A percentile compares a stretch with the other conserved stretches of the same genome.
phyloP scores from a whole-genome alignment of 371 early-diverging fungal genomes.

The Sanchytrium tribonematis region DNA sequence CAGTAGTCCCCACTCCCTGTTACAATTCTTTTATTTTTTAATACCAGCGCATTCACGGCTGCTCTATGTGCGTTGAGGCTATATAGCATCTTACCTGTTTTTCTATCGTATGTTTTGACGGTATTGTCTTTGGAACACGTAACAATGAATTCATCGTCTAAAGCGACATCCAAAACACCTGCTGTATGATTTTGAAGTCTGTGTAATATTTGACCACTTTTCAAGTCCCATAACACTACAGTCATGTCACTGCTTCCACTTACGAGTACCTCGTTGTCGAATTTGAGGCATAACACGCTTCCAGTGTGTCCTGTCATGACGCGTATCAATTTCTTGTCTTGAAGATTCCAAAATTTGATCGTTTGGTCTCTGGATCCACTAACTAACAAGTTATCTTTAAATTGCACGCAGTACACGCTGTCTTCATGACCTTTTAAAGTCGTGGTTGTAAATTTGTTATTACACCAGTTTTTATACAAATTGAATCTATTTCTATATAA shows the following conservation, averaged over 20 bases:
- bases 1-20: slow-evolving; percentile 8
- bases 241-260: slow-evolving; percentile 72
- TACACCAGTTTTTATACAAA: no score
- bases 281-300: slow-evolving; percentile 67
- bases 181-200: slow-evolving; percentile 31
- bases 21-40: slow-evolving; percentile 26
- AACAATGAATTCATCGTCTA: slow-evolving; percentile 35
- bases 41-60: slow-evolving; percentile 60
- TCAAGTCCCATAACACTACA: slow-evolving; percentile 56
- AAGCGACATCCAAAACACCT: slow-evolving; percentile 47
- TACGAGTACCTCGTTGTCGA: slow-evolving; percentile 41
- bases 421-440: slow-evolving; percentile 68
- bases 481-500: no score
- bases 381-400: slow-evolving; percentile 43
- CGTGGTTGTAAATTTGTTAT: no score
- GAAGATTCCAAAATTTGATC: slow-evolving; percentile 78
- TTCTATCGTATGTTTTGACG: slow-evolving; percentile 23
- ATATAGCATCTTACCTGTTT: slow-evolving; percentile 15
- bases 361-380: slow-evolving; percentile 84
- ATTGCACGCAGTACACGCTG: slow-evolving; percentile 77
- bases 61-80: slow-evolving; percentile 50
- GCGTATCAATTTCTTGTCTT: slow-evolving; percentile 28
- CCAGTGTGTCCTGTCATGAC: slow-evolving; percentile 56
- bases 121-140: slow-evolving; percentile 49
- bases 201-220: slow-evolving; percentile 24